phyloP scores from a whole-genome alignment of 2,329 filamentous ascomycete genomes.

The Cytospora piceae region DNA sequence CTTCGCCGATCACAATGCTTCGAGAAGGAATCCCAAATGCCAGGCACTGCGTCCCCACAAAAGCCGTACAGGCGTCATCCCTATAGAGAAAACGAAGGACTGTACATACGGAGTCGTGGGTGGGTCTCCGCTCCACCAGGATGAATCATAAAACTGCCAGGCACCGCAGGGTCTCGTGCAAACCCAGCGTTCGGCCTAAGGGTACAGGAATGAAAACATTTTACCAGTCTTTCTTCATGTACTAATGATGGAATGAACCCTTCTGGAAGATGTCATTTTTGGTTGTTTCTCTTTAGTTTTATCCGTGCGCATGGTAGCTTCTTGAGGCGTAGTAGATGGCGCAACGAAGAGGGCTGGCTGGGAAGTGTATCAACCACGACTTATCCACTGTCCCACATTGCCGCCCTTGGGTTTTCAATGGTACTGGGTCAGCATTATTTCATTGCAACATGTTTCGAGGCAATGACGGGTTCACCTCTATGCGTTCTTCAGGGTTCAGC shows the following conservation, averaged over 20 bases:
- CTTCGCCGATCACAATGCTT: slow-evolving; percentile 2
- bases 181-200: slow-evolving; percentile 5
- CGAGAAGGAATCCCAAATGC: background rate
- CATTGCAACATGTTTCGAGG: background rate
- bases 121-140: slow-evolving; percentile 12
- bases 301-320: background rate
- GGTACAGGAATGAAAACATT: slow-evolving; percentile 8
- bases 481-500: background rate
- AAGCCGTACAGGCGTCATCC: slow-evolving; percentile 3
- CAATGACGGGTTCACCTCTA: background rate
- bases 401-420: background rate
- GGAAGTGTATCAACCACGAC: too few species aligned
- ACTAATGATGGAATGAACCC: background rate
- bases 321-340: background rate
- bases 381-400: background rate
- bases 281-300: too few species aligned
- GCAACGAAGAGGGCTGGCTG: background rate
- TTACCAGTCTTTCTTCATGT: slow-evolving; percentile 4
- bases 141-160: slow-evolving; percentile 26
- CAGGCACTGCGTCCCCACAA: background rate
- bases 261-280: background rate
- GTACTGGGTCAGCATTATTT: background rate
- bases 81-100: slow-evolving; percentile 18
- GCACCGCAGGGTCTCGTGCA: slow-evolving; percentile 7
- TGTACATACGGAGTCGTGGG: slow-evolving; percentile 10